A percentile compares a stretch with the other conserved stretches of the same genome.
phyloP scores from a whole-genome alignment of 1,139 yeast genomes.

The Taphrina betulina region DNA sequence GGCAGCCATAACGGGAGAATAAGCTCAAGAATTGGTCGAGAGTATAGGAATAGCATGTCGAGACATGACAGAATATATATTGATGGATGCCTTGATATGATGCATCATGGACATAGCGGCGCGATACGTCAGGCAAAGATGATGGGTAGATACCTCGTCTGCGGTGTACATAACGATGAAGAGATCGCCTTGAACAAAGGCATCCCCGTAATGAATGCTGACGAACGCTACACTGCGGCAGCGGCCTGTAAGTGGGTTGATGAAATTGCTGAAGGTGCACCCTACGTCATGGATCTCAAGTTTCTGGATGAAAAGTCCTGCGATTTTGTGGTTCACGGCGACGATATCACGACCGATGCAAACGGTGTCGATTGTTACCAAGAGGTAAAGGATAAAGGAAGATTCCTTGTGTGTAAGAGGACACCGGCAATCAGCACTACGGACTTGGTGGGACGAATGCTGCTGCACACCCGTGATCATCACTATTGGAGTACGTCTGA shows the following conservation, averaged over 20 bases:
- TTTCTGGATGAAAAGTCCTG: slow-evolving; percentile 76
- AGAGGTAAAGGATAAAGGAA: slow-evolving; percentile 54
- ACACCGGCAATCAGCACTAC: slow-evolving; percentile 95
- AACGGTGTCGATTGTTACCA: slow-evolving; percentile 91
- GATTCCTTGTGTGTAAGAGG: slow-evolving; percentile 83
- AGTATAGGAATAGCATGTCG: too few species aligned
- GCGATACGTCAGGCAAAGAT: slow-evolving; percentile 92
- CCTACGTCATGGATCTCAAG: slow-evolving; percentile 88
- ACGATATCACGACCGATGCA: slow-evolving; percentile 94
- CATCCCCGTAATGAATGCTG: slow-evolving; percentile 83
- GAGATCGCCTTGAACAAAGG: slow-evolving; percentile 83
- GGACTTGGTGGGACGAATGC: slow-evolving; percentile 89
- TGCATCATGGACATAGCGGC: slow-evolving; percentile 71
- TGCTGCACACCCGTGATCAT: slow-evolving; percentile 59
- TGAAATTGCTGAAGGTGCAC: slow-evolving; percentile 70
- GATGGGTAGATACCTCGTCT: slow-evolving; percentile 67
- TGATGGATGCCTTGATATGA: slow-evolving; percentile 30
- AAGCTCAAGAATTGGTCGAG: too few species aligned
- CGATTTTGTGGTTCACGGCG: slow-evolving; percentile 92
- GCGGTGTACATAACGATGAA: slow-evolving; percentile 90
- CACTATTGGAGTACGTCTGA: slow-evolving; percentile 45
- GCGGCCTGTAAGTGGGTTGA: slow-evolving; percentile 91
- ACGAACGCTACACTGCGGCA: slow-evolving; percentile 74
- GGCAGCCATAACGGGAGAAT: too few species aligned
- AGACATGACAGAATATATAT: slow-evolving; percentile 22